Conservation (phyloP, 176 grass and related monocot genomes). For the Oryza meyeriana region DNA sequence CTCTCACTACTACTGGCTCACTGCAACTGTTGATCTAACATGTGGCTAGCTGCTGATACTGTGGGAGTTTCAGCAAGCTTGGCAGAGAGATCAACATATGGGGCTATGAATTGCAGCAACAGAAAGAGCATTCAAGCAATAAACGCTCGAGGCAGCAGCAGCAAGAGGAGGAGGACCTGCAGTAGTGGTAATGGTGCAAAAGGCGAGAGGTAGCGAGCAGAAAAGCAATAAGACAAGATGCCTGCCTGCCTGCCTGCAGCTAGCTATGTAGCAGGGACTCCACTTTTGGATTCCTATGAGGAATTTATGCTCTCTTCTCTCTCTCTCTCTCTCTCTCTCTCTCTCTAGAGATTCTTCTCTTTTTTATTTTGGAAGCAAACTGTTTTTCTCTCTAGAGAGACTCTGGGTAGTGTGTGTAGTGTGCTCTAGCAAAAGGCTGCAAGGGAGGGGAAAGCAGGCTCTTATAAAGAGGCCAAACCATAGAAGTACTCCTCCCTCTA, state of each 20-base stretch:
- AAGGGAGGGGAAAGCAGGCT: slow-evolving; percentile 42
- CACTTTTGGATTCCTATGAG: slow-evolving; percentile 42
- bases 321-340: neutral
- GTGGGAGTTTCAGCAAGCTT: neutral
- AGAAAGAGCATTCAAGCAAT: slow-evolving; percentile 31
- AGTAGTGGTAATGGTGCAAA: slow-evolving; percentile 13
- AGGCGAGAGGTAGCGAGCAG: slow-evolving; percentile 24
- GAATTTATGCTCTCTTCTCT: slow-evolving; percentile 3
- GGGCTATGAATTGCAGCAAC: neutral
- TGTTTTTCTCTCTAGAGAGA: neutral
- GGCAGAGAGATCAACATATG: neutral
- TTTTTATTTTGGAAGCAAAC: neutral
- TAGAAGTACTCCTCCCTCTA: neutral
- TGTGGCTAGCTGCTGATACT: neutral
- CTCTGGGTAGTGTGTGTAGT: neutral
- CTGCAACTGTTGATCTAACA: slow-evolving; percentile 8
- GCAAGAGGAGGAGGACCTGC: neutral
- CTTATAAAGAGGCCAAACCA: slow-evolving; percentile 40
- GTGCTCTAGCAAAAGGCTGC: slow-evolving; percentile 45
- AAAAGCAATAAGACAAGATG: slow-evolving; percentile 49
- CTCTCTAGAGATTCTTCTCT: neutral
- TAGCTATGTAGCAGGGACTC: neutral
- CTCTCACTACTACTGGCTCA: neutral
- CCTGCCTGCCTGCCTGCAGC: slow-evolving; percentile 8
- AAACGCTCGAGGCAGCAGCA: slow-evolving; percentile 4